Evolutionary conservation across 2,329 filamentous ascomycete species (phyloP), one percentile per base, ranked within the genome.

Genomic region (Fusarium begoniae): DNA sequence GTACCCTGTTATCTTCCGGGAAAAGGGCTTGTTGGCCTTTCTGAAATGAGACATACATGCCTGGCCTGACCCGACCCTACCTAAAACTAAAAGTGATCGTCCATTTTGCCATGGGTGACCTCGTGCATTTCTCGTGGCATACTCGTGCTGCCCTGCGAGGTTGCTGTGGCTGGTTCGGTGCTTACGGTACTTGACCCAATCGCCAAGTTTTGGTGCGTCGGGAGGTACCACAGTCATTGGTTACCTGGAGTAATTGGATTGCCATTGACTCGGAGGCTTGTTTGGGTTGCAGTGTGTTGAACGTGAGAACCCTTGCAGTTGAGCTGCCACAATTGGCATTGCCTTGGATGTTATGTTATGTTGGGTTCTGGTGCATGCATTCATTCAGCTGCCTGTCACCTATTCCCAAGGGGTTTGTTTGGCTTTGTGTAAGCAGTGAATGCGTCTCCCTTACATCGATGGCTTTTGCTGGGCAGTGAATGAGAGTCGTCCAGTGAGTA

Each of bases 111-210:
- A 63, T 63, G 54, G 62, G 45, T 57, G 53, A 60, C 63, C 72
- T 58, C 53, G 63, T 69, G 63, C 55, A 61, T 74, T 45, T 53
- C 71, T 74, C 72, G 72, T 74, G 72, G 71, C 26, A 72, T 53
- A 55, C 57, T 74, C 41, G 66, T 67, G 57, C 70, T 66, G 20
- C 24, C 30, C 18, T 43, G 32, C 20, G 40, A 44, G 28, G 54
- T 45, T 45, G 40, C 15, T 44, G 20, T 47, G 44, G 44, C 44
- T 47, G 32, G 32, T 35, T 35, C 32, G 26, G 30, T 50, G 47
- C 37, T 54, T 68, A 53, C n/a, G 45, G 59, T 69, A 69, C 67
- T 61, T 74, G 62, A 47, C 54, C 43, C 17, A 53, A 30, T 38
- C 40, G 63, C 45, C 51, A 45, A 72, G 60, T 37, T 65, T 62